Percentiles rank a stretch among this genome's conserved stretches.
Conservation (phyloP, 2,329 filamentous ascomycete species). For the Leptographium lundbergii region DNA sequence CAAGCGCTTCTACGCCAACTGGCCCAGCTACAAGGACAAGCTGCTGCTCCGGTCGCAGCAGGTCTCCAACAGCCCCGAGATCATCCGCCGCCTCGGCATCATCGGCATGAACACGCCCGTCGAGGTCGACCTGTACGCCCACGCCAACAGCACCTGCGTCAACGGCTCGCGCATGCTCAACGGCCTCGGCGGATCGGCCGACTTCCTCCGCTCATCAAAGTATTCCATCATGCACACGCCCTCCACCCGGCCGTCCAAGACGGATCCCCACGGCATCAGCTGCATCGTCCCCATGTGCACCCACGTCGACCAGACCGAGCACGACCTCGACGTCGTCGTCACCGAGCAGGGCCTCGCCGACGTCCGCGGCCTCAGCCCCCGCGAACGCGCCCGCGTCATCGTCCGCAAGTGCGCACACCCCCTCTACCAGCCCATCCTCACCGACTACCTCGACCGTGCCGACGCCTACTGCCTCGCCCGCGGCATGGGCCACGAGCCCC, state of each 20-base stretch:
- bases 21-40: conserved; percentile 68
- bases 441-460: conserved; percentile 73
- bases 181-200: conserved; percentile 68
- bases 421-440: conserved; percentile 69
- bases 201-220: conserved; percentile 68
- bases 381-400: conserved; percentile 71
- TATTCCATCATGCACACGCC: conserved; percentile 89
- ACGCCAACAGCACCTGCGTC: conserved; percentile 83
- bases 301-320: conserved; percentile 85
- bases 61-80: conserved; percentile 81
- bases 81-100: conserved; percentile 74
- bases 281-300: conserved; percentile 94
- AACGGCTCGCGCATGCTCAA: conserved; percentile 84
- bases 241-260: conserved; percentile 66
- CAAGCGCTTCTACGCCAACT: conserved; percentile 79
- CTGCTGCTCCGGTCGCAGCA: conserved; percentile 78
- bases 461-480: conserved; percentile 77
- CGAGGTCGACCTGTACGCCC: conserved; percentile 88
- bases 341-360: conserved; percentile 65
- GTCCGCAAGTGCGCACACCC: conserved; percentile 81
- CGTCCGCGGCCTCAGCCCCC: conserved; percentile 66
- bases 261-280: conserved; percentile 66
- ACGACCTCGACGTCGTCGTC: conserved; percentile 85
- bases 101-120: conserved; percentile 95
- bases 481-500: conserved; percentile 84